Evolutionary conservation across 805 yeast genomes (phyloP), one percentile per base, ranked within the genome.

Genomic region (Yamadazyma olivae): DNA sequence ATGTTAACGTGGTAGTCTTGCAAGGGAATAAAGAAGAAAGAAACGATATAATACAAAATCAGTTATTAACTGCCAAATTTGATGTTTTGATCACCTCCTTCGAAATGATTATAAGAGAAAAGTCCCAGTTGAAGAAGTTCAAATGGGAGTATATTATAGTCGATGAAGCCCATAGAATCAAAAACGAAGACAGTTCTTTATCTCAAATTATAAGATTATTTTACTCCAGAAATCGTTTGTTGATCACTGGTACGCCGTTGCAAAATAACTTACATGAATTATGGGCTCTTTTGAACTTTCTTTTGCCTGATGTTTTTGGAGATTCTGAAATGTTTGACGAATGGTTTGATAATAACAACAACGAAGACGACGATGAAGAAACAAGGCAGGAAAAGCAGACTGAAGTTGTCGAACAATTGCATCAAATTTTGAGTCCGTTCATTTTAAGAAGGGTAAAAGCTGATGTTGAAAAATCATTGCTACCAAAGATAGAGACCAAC

Each of bases 91-190:
- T 93, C 40, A 83, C 98, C 0, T 88, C 96, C 2, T 93, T 84
- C 57, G 98, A 91, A 54, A 86, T 89, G 82, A 93, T 93, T 15
- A 79, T 91, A 32, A 77, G 95, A 41, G 99, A 91, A 56, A 91
- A 91, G 57, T 55, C 85, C 13, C 76, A 77, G 29, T 68, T 93
- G 49, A 84, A 84, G 50, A 88, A 84, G 56, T 65, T 91, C 39
- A 81, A 83, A 33, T 91, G 98, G 98, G 90, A 90, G 61, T 91
- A 91, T 57, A 81, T 93, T 38, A 74, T 93, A 15, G 87, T 91
- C 35, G 99, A 91, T 64, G 97, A 90, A 61, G 98, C 98, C 2
- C 99, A 91, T 59, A 77, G 98, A 56, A 91, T 91, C 56, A 91
- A 91, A 56, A 93, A 93, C 57, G 98, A 93, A 54, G 95, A 87